Evolutionary conservation across 805 yeast species (phyloP), one percentile per base, ranked within the genome.

Genomic region (Monosporozyma siamensis): DNA sequence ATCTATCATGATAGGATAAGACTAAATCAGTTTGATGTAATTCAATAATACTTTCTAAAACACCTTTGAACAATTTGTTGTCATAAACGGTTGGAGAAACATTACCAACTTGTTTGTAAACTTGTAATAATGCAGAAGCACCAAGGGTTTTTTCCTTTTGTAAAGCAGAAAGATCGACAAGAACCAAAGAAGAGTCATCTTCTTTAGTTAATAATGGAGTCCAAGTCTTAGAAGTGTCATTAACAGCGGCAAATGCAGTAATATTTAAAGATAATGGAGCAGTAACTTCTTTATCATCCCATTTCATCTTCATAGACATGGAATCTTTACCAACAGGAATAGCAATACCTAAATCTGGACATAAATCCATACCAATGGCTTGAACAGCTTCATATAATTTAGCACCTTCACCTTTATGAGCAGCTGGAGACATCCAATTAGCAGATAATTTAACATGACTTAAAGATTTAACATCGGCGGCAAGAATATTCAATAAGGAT

Each of bases 261-360:
- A 90, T 74, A 38, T 85, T 82, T 55, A 90, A 75, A 10, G 97
- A 82, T 59, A 92, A 70, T 38, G 99, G 99, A n/a, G 97, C 87
- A 48, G 92, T 80, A 34, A 92, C 97, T 64, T 87, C 95, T 55
- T 82, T 85, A 41, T 79, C 77, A 39, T 74, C 85, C 99, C 99
- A 92, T 57, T 82, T 81, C 97, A 92, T 92, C 69, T 88, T 87
- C 98, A 92, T 90, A 18, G 97, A 88, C 96, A 92, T 88, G 27
- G 97, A 88, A 65, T 92, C 99, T 68, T 92, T 92, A 52, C 99
- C 99, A 29, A 92, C 99, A 11, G 99, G 99, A 45, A 92, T 87
- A 17, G 94, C 74, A 48, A 92, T 68, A 35, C 95, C 97, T 51
- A 92, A 74, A 46, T 77, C 90, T 18, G 97, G 97, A 67, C 98